Evolutionary conservation across 1,284 basidiomycete genomes (phyloP), one percentile per base, ranked within the genome.

Genomic region (Tylopilus sp.): DNA sequence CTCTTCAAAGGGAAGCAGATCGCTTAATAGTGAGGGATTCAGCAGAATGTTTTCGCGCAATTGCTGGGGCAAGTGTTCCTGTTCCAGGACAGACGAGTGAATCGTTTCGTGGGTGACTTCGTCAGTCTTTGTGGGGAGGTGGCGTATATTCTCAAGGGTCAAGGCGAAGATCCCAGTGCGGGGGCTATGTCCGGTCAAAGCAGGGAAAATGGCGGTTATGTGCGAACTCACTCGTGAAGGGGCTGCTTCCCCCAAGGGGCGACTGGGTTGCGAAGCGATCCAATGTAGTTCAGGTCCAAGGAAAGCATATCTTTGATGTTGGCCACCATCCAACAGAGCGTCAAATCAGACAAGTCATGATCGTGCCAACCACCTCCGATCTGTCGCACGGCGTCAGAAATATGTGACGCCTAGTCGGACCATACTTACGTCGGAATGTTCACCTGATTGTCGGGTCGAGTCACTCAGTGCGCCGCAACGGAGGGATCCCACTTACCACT

Each of bases 321-420:
- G 4, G 80, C 75, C 46, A 74, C 74, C 81, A 87, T 84, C 84
- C 85, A 87, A 34, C 71, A 70, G 34, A 87, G 66, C 4, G 81
- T 75, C 31, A 86, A 44, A 56, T 86, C 82, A 0, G 84, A 73
- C 13, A 87, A 61, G 55, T 87, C 85, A 59, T 85, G 84, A 38
- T 78, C 71, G 30, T 71, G 60, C 64, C 79, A 86, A 29, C 84
- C 84, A 23, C 85, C 84, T 31, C 84, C 85, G 44, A 86, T 74
- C 83, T 85, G 49, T 48, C 15, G 23, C 25, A 12, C 21, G 15
- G 26, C 43, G 48, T 60, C 15, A 48, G 41, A 36, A 46, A 46
- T 21, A 31, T 41, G 19, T 8, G 16, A 38, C 15, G 31, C 18
- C 7, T 18, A 28, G 44, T 40, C 13, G 1, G 11, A 25, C 11